A percentile compares a stretch with the other conserved stretches of the same genome.
Conservation (phyloP, 768 basidiomycete species). For the Podaxis pistillaris region DNA sequence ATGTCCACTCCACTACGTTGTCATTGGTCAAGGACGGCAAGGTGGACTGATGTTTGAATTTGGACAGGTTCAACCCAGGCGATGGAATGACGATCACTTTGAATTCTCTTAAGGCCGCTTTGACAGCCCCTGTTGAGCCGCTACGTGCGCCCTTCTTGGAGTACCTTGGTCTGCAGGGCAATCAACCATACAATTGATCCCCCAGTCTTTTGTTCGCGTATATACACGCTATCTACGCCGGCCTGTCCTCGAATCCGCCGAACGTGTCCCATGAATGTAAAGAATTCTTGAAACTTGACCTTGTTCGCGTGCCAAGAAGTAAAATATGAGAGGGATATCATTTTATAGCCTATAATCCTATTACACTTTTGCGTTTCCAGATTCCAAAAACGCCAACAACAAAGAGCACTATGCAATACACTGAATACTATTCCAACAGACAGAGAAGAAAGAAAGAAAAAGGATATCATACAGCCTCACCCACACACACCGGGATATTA, state of each 20-base stretch:
- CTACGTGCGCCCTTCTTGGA: not conserved
- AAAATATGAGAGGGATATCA: not conserved
- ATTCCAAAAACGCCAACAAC: not conserved
- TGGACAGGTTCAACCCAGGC: not conserved
- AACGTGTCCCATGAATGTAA: not conserved
- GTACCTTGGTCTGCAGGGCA: not conserved
- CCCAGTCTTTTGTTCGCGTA: not conserved
- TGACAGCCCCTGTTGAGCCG: not conserved
- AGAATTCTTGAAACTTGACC: not conserved
- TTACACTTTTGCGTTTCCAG: not conserved
- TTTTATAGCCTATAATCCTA: not conserved
- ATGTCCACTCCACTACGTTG: not conserved
- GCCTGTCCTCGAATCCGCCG: not conserved
- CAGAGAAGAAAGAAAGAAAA: not conserved
- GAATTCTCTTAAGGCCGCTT: not conserved
- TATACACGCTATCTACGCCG: not conserved
- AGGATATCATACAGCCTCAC: not conserved
- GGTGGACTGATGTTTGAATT: not conserved
- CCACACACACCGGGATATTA: not conserved
- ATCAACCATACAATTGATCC: not conserved
- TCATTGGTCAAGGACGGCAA: not conserved
- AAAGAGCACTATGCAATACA: not conserved
- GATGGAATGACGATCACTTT: not conserved
- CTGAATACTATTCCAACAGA: not conserved
- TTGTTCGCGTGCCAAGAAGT: not conserved